Percentiles rank a stretch among this genome's conserved stretches.
These are phyloP conservation scores for Metschnikowia bowlesiae DNA, from an alignment of 805 yeast genomes.

Conservation along the genomic window DNA sequence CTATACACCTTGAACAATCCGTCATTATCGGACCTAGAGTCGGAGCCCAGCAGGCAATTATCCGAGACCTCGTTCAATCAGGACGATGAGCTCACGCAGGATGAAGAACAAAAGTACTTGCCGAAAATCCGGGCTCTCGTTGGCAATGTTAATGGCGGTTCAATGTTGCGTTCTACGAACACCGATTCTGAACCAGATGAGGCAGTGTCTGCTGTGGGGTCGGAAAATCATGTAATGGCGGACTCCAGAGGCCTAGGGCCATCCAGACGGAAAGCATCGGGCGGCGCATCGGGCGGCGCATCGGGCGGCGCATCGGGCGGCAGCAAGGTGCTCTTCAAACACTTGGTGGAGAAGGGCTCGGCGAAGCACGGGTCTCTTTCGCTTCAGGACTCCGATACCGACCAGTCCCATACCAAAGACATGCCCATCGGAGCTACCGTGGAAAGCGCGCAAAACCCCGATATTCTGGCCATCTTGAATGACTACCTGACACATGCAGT, in stretches of 20 bases:
- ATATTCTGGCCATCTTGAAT: slow-evolving; percentile 14
- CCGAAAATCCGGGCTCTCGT: background rate
- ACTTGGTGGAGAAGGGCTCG: background rate
- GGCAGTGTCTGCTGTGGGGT: background rate
- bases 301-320: background rate
- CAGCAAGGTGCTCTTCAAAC: background rate
- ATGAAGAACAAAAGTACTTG: background rate
- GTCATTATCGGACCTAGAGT: slow-evolving; percentile 33
- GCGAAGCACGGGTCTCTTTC: background rate
- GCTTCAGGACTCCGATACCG: slow-evolving; percentile 1
- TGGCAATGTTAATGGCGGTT: too few relatives aligned
- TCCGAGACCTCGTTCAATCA: slow-evolving; percentile 11
- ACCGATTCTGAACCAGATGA: background rate
- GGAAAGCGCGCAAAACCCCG: background rate
- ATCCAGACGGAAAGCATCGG: background rate
- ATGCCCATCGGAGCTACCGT: slow-evolving; percentile 2
- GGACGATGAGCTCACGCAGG: slow-evolving; percentile 9
- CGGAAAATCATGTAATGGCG: background rate
- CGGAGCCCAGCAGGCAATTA: slow-evolving; percentile 12
- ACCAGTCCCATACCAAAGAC: background rate
- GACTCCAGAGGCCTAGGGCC: background rate
- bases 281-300: background rate
- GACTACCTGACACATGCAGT: slow-evolving; percentile 45
- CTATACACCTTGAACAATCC: slow-evolving; percentile 36
- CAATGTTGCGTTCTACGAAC: background rate